Evolutionary conservation across 106 monocot species (phyloP).

Genomic region (Dendrobium chrysotoxum): DNA sequence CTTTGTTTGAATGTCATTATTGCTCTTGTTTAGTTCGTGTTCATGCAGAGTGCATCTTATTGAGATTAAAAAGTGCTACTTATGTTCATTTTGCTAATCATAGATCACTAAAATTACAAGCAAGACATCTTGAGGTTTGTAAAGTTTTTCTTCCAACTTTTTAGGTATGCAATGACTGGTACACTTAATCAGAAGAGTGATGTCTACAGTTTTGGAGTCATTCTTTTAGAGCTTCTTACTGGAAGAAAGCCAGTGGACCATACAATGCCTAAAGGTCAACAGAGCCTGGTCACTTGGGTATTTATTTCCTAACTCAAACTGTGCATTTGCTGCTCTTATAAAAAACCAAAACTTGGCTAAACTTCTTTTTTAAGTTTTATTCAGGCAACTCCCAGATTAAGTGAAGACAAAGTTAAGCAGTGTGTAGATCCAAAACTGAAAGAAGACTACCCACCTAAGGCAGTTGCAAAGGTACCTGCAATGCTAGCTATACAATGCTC

Average conservation of each 20-base stretch:
- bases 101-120: not conserved
- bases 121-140: not conserved
- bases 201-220: conserved; percentile 16
- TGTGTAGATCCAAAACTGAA: conserved; percentile 59
- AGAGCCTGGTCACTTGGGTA: conserved; percentile 30
- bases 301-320: not conserved
- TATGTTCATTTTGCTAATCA: too few relatives aligned
- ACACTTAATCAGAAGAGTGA: conserved; percentile 28
- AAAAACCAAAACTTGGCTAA: not conserved
- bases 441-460: conserved; percentile 50
- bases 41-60: not conserved
- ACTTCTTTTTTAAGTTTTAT: not conserved
- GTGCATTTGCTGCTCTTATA: not conserved
- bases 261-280: conserved; percentile 20
- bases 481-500: not conserved
- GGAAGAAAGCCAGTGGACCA: conserved; percentile 13
- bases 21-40: not conserved
- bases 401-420: conserved; percentile 60
- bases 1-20: too few relatives aligned
- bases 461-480: conserved; percentile 44
- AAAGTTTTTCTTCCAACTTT: not conserved
- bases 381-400: conserved; percentile 59
- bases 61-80: not conserved
- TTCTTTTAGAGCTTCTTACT: conserved; percentile 11
- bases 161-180: conserved; percentile 5